phyloP scores from a whole-genome alignment of 441 rosid genomes.

The Heliophila coronopifolia region DNA sequence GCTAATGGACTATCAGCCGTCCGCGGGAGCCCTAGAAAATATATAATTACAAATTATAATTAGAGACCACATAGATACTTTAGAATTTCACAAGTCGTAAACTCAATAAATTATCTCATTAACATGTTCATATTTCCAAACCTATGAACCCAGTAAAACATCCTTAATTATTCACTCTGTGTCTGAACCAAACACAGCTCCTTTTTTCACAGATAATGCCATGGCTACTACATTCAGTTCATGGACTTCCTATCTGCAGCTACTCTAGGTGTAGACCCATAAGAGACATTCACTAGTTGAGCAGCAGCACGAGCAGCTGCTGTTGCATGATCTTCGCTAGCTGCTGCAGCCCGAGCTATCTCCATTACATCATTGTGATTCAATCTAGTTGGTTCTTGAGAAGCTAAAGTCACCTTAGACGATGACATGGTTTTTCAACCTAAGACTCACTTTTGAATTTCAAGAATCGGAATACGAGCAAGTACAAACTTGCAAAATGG shows the following conservation, averaged over 20 bases:
- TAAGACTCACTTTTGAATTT: slow-evolving; percentile 58
- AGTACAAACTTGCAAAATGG: slow-evolving; percentile 80
- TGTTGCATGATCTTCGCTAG: slow-evolving; percentile 74
- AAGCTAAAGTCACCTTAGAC: slow-evolving; percentile 18
- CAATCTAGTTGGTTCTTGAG: slow-evolving; percentile 22
- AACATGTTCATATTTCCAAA: slow-evolving; percentile 1
- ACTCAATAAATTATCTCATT: too few relatives aligned
- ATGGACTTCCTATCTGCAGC: slow-evolving; percentile 32
- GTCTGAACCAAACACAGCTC: slow-evolving; percentile 10
- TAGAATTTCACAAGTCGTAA: too few relatives aligned
- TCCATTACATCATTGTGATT: slow-evolving; percentile 55
- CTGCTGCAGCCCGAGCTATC: slow-evolving; percentile 75
- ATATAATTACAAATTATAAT: too few relatives aligned
- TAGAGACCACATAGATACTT: too few relatives aligned
- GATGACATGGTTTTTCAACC: slow-evolving; percentile 14
- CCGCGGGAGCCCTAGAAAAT: too few relatives aligned
- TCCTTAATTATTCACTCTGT: neutral
- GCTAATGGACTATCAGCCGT: too few relatives aligned
- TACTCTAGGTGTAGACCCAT: slow-evolving; percentile 30
- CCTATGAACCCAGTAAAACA: slow-evolving; percentile 1
- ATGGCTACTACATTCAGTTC: slow-evolving; percentile 16
- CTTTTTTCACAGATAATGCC: neutral
- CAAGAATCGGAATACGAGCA: slow-evolving; percentile 78
- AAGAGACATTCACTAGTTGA: slow-evolving; percentile 51
- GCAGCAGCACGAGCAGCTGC: slow-evolving; percentile 86